Evolutionary conservation across 108 stramenopile genomes (phyloP).

Genomic region (Cyclotella kingstonii): DNA sequence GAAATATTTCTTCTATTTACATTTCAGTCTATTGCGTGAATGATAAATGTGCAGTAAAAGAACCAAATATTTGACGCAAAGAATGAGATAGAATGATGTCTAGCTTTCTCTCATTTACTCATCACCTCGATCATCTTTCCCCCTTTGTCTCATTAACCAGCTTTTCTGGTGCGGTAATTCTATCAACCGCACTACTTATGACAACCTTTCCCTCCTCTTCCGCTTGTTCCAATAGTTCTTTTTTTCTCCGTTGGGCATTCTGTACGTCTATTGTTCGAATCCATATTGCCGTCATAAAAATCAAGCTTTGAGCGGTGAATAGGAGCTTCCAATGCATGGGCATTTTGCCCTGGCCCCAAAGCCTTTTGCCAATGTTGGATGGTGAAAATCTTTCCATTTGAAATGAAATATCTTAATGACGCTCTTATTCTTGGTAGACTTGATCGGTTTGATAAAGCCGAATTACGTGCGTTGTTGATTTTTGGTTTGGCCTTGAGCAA

Average conservation of each 20-base stretch:
- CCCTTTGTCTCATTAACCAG: too few relatives aligned
- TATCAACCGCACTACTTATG: not conserved
- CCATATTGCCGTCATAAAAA: slow-evolving; percentile 7
- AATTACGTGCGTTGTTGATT: too few relatives aligned
- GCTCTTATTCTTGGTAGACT: too few relatives aligned
- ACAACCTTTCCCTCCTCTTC: not conserved
- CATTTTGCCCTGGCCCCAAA: slow-evolving; percentile 14
- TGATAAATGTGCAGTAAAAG: too few relatives aligned
- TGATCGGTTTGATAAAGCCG: too few relatives aligned
- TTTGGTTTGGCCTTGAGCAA: too few relatives aligned
- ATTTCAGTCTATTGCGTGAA: too few relatives aligned
- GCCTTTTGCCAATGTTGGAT: not conserved
- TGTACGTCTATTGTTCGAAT: slow-evolving; percentile 1
- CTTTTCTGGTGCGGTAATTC: too few relatives aligned
- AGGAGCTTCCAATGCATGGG: slow-evolving; percentile 16
- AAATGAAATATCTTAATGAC: not conserved
- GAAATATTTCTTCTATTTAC: not conserved
- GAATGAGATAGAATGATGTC: too few relatives aligned
- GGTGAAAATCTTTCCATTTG: slow-evolving; percentile 4
- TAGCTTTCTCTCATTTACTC: too few relatives aligned
- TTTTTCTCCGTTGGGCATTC: slow-evolving; percentile 1
- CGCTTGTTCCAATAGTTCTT: not conserved
- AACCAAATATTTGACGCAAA: too few relatives aligned
- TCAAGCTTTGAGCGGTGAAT: slow-evolving; percentile 4
- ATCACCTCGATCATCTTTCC: too few relatives aligned